Evolutionary conservation across 306 rosid species (phyloP).

Genomic region (Leucaena leucocephala): DNA sequence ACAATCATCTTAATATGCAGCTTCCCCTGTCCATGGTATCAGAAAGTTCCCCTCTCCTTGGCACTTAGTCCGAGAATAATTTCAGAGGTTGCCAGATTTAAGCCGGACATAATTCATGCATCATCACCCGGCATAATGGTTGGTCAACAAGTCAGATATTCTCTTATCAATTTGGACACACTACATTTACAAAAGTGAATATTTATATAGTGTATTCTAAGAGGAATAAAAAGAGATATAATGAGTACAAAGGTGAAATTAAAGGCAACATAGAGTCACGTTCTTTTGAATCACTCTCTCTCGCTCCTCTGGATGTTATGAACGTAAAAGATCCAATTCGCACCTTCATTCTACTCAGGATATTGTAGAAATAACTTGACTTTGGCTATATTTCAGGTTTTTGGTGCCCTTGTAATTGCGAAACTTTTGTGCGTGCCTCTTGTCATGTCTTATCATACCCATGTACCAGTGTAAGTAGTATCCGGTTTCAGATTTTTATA

Average conservation of each 20-base stretch:
- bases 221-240: not conserved
- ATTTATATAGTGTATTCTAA: not conserved
- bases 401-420: conserved; percentile 69
- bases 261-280: not conserved
- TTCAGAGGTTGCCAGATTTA: conserved; percentile 73
- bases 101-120: conserved; percentile 83
- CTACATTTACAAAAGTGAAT: not conserved
- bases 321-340: not conserved
- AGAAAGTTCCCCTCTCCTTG: conserved; percentile 76
- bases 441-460: conserved; percentile 98
- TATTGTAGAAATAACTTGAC: not conserved
- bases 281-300: not conserved
- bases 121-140: conserved; percentile 84
- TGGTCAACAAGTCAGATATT: not conserved
- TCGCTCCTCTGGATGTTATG: not conserved
- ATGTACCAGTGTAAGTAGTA: conserved; percentile 91
- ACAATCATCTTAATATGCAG: conserved; percentile 37
- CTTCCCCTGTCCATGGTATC: conserved; percentile 73
- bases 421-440: conserved; percentile 68
- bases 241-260: not conserved
- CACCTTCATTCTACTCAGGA: not conserved
- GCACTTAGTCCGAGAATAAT: conserved; percentile 85
- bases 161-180: not conserved
- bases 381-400: conserved; percentile 53
- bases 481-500: conserved; percentile 19